These are phyloP conservation scores for Umbilicaria muhlenbergii DNA, from an alignment of 495 filamentous ascomycete genomes.

Conservation along the genomic window DNA sequence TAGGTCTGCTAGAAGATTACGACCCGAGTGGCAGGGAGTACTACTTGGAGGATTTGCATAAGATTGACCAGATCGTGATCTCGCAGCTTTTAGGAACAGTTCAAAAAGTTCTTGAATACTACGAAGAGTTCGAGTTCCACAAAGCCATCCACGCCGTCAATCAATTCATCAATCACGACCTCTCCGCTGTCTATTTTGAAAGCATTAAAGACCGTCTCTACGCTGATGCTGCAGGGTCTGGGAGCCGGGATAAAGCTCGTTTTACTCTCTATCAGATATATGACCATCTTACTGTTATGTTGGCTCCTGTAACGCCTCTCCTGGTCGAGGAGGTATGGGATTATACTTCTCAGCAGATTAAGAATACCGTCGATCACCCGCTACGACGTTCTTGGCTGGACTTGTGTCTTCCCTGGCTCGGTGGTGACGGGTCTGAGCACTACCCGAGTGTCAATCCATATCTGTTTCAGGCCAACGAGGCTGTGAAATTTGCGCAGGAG, in stretches of 20 bases:
- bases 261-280: conserved; percentile 58
- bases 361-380: conserved; percentile 26
- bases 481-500: conserved; percentile 60
- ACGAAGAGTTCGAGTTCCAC: conserved; percentile 64
- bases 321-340: conserved; percentile 84
- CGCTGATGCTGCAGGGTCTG: conserved; percentile 46
- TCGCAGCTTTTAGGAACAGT: conserved; percentile 51
- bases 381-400: conserved; percentile 19
- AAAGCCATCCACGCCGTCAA: conserved; percentile 59
- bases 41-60: conserved; percentile 27
- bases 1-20: conserved; percentile 62
- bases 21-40: conserved; percentile 16
- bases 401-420: conserved; percentile 11
- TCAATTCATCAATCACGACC: conserved; percentile 60
- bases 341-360: conserved; percentile 48
- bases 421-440: conserved; percentile 1
- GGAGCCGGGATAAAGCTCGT: conserved; percentile 37
- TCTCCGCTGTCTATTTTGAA: conserved; percentile 91
- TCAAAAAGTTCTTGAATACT: conserved; percentile 41
- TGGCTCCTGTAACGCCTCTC: conserved; percentile 68
- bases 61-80: conserved; percentile 61
- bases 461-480: conserved; percentile 36
- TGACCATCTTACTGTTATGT: conserved; percentile 51
- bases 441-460: conserved; percentile 39
- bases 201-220: conserved; percentile 82